Base-by-base conservation (phyloP, 1,139 yeast genomes). In the Scheffersomyces titani region DNA sequence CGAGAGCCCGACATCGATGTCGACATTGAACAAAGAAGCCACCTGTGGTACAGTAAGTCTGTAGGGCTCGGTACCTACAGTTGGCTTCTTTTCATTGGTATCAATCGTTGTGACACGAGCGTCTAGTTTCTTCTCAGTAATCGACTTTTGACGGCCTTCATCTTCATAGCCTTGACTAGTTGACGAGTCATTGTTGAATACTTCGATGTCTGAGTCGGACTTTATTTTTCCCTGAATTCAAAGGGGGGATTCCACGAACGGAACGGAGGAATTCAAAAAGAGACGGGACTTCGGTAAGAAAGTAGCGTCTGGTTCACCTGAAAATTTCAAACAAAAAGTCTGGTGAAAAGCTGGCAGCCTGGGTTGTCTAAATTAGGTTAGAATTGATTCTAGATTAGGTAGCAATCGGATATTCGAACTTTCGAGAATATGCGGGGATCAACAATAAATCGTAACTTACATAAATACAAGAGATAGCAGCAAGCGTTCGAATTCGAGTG, bases 101-200 rank as follows among this genome's bases (percentile, higher is more conserved):
- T 47, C 52, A n/a, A 19, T 49, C 22, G 47, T 52, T 21, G 44
- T 36, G 1, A 18, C 47, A 30, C 16, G 13, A 30, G 13, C 2
- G 40, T 30, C 16, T 30, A 11, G 40, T 3, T 7, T 30, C 40
- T 30, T 30, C 56, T 49, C 54, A 50, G 59, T 9, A 11, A 30
- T 49, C 64, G 63, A 48, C 58, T 61, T 53, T 61, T 64, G 51
- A 64, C 66, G 48, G 66, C 65, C 58, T 63, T 64, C 62, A 63
- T 59, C 54, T 62, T 61, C 59, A 63, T 57, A 49, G 61, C 61
- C 59, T 58, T 61, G 59, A 61, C 63, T 57, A 63, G 59, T 47
- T 55, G 60, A 57, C 61, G 65, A 54, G 53, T 53, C 66, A 63
- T 60, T 52, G 51, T 57, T 49, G n/a, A 49, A 44, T 18, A 20